phyloP scores from a whole-genome alignment of 768 basidiomycete genomes.

The Mrakia hoshinonis region DNA sequence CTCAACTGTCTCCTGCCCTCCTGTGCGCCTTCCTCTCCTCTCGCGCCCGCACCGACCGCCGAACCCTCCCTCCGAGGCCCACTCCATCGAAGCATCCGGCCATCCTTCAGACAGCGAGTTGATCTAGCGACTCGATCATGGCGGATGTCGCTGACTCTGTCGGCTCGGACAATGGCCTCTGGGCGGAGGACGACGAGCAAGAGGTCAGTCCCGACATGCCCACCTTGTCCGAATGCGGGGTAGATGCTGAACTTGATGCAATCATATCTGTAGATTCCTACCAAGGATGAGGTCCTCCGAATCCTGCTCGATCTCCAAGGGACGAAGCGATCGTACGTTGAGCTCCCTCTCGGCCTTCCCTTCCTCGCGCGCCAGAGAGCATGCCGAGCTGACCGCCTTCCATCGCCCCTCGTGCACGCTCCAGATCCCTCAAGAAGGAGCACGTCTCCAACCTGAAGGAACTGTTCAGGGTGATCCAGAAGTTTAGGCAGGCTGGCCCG shows the following conservation, averaged over 20 bases:
- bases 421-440: not conserved
- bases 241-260: not conserved
- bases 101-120: no score
- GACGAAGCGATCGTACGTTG: not conserved
- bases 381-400: not conserved
- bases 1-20: no score
- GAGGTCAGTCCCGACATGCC: not conserved
- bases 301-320: slow-evolving; percentile 17
- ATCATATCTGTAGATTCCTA: not conserved
- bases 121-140: not conserved
- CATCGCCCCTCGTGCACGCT: not conserved
- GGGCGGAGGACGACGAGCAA: not conserved
- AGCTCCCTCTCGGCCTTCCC: not conserved
- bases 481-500: not conserved
- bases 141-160: not conserved
- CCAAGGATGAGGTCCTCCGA: slow-evolving; percentile 1
- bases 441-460: not conserved
- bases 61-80: no score
- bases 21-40: no score
- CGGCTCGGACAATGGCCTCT: slow-evolving; percentile 2
- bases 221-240: not conserved
- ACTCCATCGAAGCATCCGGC: no score
- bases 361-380: not conserved
- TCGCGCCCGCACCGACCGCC: no score
- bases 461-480: slow-evolving; percentile 8